phyloP scores from a whole-genome alignment of 1,284 basidiomycete species.

The Phellopilus nigrolimitatus region DNA sequence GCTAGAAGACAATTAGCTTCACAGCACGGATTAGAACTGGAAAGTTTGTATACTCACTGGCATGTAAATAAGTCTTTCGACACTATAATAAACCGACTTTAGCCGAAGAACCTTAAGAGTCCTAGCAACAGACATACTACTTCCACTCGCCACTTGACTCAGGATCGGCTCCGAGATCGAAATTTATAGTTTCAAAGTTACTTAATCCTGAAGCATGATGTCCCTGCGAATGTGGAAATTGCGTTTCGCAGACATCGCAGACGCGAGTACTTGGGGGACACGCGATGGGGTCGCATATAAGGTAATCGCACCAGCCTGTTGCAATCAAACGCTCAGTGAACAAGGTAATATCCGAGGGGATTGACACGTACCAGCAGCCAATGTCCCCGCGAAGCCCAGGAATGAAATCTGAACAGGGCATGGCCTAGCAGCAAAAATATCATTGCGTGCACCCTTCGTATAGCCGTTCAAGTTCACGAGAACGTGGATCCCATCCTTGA shows the following conservation, averaged over 20 bases:
- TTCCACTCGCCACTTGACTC: conserved; percentile 46
- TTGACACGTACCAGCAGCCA: conserved; percentile 39
- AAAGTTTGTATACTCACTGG: conserved; percentile 31
- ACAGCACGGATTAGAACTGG: neutral
- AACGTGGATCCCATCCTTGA: conserved; percentile 50
- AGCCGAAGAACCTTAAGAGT: conserved; percentile 20
- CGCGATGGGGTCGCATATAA: conserved; percentile 50
- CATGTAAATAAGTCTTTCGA: conserved; percentile 49
- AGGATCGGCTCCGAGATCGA: conserved; percentile 47
- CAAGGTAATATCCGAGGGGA: conserved; percentile 2
- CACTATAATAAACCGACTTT: conserved; percentile 25
- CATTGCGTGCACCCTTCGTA: conserved; percentile 61
- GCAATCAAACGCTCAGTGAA: neutral
- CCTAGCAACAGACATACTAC: conserved; percentile 38
- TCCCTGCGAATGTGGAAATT: neutral
- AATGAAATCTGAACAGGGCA: conserved; percentile 57
- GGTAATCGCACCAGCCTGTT: conserved; percentile 57
- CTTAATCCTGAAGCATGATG: neutral
- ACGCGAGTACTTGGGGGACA: conserved; percentile 35
- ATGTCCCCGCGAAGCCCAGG: conserved; percentile 55
- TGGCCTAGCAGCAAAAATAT: conserved; percentile 56
- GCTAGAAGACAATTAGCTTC: conserved; percentile 27
- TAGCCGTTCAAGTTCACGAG: conserved; percentile 59
- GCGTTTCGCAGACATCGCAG: conserved; percentile 12
- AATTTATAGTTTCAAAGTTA: conserved; percentile 19